Base-by-base conservation (phyloP, 148 eudicot genomes). In the Tetragonia tetragonoides region DNA sequence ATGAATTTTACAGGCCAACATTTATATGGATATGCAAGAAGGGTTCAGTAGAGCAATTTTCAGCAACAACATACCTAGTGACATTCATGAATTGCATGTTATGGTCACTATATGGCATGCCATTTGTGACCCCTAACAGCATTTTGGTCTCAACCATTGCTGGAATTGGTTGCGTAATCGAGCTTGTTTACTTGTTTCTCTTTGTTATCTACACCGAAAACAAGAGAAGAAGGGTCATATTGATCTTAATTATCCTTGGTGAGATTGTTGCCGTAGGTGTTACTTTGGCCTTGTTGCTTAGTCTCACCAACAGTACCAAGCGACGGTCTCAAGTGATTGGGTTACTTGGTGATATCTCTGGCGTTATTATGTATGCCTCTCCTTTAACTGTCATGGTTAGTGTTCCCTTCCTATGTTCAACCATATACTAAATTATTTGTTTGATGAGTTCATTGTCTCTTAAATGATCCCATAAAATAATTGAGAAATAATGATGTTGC, bases 101-200 rank as follows among this genome's bases (percentile, higher is more conserved):
- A 7, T 92, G 99, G 97, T 74, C 86, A 6, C 40, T 92, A 7
- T 95, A 95, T 60, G 99, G 97, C 2, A 86, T 95, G 59, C 99
- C 99, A 6, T 78, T 88, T 78, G 91, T 92, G 56, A 90, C 88
- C 84, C 97, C 99, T 0, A 65, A 95, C 42, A 86, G 85, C 87
- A 49, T 75, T 17, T 79, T 93, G 37, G 84, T 95, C 0, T 38
- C 90, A 12, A 95, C 96, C 72, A 87, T 91, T 3, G 89, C 92
- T 16, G 94, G 86, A 5, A 68, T 88, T 0, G 99, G 99, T 0
- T 71, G 86, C 16, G 62, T 80, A 0, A 91, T 95, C 6, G 96
- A 95, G 89, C 81, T 87, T 0, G 81, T 85, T 0, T 91, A 86
- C 70, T 57, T 95, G 75, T 59, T 77, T 2, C 83, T 95, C 18